Evolutionary conservation across 371 early-diverging fungal species (phyloP).

Genomic region (Lichtheimia hyalospora): DNA sequence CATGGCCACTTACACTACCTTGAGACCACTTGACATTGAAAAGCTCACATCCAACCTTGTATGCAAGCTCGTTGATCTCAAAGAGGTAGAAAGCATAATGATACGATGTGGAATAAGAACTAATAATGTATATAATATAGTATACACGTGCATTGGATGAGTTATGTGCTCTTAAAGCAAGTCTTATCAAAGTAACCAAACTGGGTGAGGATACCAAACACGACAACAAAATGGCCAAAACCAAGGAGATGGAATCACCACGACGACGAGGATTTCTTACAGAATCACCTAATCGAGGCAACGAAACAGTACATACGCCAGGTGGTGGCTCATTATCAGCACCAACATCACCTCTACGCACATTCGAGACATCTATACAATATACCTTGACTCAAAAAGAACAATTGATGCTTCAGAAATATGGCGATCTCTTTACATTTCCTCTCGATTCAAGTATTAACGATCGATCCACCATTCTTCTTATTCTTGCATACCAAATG

Average conservation of each 20-base stretch:
- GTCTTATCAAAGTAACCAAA: background rate
- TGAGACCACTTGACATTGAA: conserved; percentile 43
- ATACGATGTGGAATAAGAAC: background rate
- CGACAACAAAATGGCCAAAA: background rate
- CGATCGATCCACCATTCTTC: conserved; percentile 33
- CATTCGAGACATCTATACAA: background rate
- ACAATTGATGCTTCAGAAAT: conserved; percentile 26
- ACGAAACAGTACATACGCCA: conserved; percentile 1
- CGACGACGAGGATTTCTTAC: conserved; percentile 8
- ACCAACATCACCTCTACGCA: background rate
- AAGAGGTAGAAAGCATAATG: conserved; percentile 24
- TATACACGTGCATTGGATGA: conserved; percentile 43
- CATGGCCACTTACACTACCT: conserved; percentile 30
- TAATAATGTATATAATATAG: conserved; percentile 15
- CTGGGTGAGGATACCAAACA: background rate
- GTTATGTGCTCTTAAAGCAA: conserved; percentile 22
- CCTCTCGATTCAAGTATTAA: conserved; percentile 29
- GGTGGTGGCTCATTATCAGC: background rate
- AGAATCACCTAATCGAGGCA: conserved; percentile 10
- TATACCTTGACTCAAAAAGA: conserved; percentile 18
- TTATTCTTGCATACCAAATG: conserved; percentile 42
- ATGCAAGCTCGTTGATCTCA: conserved; percentile 44
- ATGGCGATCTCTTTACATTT: conserved; percentile 31
- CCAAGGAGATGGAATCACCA: conserved; percentile 6
- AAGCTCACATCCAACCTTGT: conserved; percentile 45